Evolutionary conservation across 495 filamentous ascomycete genomes (phyloP), one percentile per base, ranked within the genome.

Genomic region (Cercophora newfieldiana): DNA sequence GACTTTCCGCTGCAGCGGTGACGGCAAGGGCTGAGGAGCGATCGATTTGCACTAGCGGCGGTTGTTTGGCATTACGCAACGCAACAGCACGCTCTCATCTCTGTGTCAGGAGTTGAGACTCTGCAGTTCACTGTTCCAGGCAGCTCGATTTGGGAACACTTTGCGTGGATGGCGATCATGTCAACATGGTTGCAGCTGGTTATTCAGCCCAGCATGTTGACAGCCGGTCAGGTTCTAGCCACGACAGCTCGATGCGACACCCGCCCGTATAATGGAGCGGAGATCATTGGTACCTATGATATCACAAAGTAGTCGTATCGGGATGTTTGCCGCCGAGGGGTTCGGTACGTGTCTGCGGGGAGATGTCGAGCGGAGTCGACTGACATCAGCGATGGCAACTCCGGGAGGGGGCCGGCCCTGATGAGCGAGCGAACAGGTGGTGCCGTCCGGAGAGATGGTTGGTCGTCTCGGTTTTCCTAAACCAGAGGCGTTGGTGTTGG

Each of bases 41-140:
- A 58, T 26, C 49, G 28, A n/a, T 18, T 7, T 16, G 30, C 78
- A 78, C 68, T 77, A 74, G 75, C 74, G 65, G 70, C 67, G 63
- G 66, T 67, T 44, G 37, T 44, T 44, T 44, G 37, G 37, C 37
- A 44, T 44, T 44, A 44, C 37, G 37, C 37, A 44, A 44, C 37
- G 2, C 37, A 44, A 16, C 37, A 44, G 37, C 37, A 44, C 37
- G 37, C 4, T 44, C 10, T 44, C 4, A 14, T 14, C 30, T 4
- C 2, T 14, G 37, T 44, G 37, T 14, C 18, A 44, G 30, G 18
- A 16, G 37, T 44, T 44, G 10, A 44, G 12, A 33, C 30, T 5
- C 30, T 12, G 12, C 2, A 44, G 37, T 2, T 16, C 3, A 44
- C 37, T 14, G 10, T 16, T 14, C 10, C 4, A 6, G 37, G 37